These are phyloP conservation scores for Postia placenta DNA, from an alignment of 768 basidiomycete genomes.

Conservation along the genomic window DNA sequence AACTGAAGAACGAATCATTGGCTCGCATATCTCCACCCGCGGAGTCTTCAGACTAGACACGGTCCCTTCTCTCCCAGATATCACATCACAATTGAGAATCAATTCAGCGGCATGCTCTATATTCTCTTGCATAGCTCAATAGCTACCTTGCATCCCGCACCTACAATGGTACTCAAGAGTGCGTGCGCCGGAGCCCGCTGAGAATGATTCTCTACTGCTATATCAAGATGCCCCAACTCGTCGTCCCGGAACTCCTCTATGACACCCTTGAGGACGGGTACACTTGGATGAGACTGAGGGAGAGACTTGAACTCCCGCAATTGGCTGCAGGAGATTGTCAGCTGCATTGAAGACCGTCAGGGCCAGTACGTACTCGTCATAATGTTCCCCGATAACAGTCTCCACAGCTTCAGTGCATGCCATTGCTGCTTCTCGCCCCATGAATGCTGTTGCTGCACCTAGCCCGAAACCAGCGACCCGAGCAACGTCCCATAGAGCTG, in stretches of 20 bases:
- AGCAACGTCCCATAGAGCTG: slow-evolving; percentile 76
- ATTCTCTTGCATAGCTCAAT: slow-evolving; percentile 86
- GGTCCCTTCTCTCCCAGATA: neutral
- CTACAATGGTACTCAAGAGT: slow-evolving; percentile 78
- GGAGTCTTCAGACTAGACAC: slow-evolving; percentile 17
- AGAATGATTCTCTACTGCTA: slow-evolving; percentile 80
- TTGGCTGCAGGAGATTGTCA: slow-evolving; percentile 48
- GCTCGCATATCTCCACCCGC: slow-evolving; percentile 11
- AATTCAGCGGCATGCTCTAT: slow-evolving; percentile 28
- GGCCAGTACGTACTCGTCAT: slow-evolving; percentile 77
- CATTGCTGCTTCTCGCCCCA: slow-evolving; percentile 95
- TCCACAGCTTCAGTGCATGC: slow-evolving; percentile 98
- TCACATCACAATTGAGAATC: slow-evolving; percentile 1
- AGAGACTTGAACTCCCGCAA: slow-evolving; percentile 64
- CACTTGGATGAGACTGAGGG: slow-evolving; percentile 66
- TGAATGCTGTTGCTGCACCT: slow-evolving; percentile 76
- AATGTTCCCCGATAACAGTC: slow-evolving; percentile 96
- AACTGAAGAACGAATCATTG: slow-evolving; percentile 39
- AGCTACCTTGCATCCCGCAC: slow-evolving; percentile 81
- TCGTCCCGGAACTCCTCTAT: slow-evolving; percentile 88
- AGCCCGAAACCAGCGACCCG: slow-evolving; percentile 84
- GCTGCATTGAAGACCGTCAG: neutral
- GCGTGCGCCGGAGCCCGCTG: slow-evolving; percentile 92
- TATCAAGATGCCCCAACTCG: slow-evolving; percentile 90
- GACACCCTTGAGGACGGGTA: slow-evolving; percentile 65